A percentile compares a stretch with the other conserved stretches of the same genome.
Conservation (phyloP, 257 asterid species). For the Plantago elongata region DNA sequence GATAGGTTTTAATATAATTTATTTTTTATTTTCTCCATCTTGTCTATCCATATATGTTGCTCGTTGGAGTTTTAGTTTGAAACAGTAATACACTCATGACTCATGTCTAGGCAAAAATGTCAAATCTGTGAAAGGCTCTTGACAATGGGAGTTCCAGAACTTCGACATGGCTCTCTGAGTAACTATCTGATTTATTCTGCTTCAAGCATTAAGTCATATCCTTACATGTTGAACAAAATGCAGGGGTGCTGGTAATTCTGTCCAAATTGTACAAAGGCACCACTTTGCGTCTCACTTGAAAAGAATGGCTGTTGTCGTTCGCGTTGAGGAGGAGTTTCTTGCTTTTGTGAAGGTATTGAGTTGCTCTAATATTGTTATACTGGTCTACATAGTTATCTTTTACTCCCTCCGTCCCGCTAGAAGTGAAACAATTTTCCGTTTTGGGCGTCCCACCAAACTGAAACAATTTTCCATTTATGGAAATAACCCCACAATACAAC, state of each 20-base stretch:
- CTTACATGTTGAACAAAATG: slow-evolving; percentile 27
- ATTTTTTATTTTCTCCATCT: too few species aligned
- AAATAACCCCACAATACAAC: too few species aligned
- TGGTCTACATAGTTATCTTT: neutral
- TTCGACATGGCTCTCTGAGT: neutral
- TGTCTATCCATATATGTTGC: too few species aligned
- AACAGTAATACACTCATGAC: too few species aligned
- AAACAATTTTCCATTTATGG: too few species aligned
- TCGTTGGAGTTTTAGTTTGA: too few species aligned
- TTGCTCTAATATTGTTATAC: neutral
- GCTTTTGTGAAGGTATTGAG: slow-evolving; percentile 78
- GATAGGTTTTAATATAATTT: too few species aligned
- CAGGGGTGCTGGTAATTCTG: slow-evolving; percentile 83
- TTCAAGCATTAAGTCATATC: slow-evolving; percentile 14
- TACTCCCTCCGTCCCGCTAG: too few species aligned
- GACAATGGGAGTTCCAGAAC: neutral
- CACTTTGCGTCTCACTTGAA: slow-evolving; percentile 95
- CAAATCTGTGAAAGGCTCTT: neutral
- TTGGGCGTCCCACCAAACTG: too few species aligned
- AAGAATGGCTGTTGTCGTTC: slow-evolving; percentile 97
- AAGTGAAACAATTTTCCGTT: too few species aligned
- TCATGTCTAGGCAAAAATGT: too few species aligned
- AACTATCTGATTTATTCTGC: neutral
- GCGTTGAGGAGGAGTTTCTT: slow-evolving; percentile 84
- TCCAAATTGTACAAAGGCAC: slow-evolving; percentile 97